phyloP scores from a whole-genome alignment of 164 flowering plant species.

The Dillenia turbinata region DNA sequence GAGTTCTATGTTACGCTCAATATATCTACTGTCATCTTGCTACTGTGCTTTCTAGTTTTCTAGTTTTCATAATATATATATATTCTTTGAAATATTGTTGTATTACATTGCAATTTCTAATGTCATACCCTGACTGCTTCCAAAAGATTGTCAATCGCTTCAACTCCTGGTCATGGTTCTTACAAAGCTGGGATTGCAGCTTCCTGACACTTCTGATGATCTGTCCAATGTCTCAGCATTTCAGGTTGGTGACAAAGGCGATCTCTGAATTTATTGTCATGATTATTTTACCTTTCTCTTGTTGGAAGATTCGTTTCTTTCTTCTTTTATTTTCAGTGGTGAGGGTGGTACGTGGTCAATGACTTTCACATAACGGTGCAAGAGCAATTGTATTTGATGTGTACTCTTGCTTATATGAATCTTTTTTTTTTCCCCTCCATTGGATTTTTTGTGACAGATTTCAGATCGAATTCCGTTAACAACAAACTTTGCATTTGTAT shows the following conservation, averaged over 20 bases:
- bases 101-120: not conserved
- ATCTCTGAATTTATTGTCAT: not conserved
- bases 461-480: slow-evolving; percentile 66
- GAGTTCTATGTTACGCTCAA: no score
- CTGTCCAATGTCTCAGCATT: slow-evolving; percentile 74
- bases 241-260: slow-evolving; percentile 51
- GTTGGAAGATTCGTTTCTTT: not conserved
- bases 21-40: no score
- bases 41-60: no score
- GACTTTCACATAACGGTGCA: no score
- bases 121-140: not conserved
- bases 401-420: no score
- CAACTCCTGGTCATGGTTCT: not conserved
- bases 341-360: no score
- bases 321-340: not conserved
- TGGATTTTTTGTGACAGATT: slow-evolving; percentile 37
- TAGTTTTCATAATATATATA: no score
- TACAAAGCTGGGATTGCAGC: slow-evolving; percentile 57
- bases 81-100: not conserved
- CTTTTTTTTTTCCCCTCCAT: not conserved
- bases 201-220: slow-evolving; percentile 60
- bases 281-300: not conserved
- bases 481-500: slow-evolving; percentile 68
- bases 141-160: not conserved
- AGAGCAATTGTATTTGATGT: no score